Percentiles rank a stretch among this genome's conserved stretches.
phyloP scores from a whole-genome alignment of 352 stramenopile species.

The Pythium folliculosum region DNA sequence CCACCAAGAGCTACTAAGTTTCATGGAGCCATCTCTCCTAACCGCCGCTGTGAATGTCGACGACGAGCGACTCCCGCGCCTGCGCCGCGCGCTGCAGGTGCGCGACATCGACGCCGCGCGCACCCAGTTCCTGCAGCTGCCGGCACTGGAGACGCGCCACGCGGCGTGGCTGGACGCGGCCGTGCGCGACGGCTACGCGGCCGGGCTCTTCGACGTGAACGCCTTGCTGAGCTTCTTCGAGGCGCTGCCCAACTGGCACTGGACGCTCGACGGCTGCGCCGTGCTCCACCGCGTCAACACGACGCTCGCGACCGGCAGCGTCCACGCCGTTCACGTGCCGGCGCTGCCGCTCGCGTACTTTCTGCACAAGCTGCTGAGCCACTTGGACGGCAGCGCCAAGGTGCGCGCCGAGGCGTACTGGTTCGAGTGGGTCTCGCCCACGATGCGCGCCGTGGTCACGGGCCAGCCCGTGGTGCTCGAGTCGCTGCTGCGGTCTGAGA shows the following conservation, averaged over 20 bases:
- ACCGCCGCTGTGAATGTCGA: neutral
- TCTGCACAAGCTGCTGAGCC: conserved; percentile 60
- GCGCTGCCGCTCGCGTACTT: conserved; percentile 70
- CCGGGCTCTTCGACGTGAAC: conserved; percentile 60
- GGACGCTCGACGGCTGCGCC: conserved; percentile 68
- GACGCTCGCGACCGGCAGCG: conserved; percentile 37
- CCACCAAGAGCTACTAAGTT: too few species aligned
- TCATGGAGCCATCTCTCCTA: too few species aligned
- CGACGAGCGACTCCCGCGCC: conserved; percentile 4
- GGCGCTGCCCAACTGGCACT: conserved; percentile 63
- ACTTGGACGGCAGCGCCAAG: conserved; percentile 52
- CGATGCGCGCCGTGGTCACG: conserved; percentile 37
- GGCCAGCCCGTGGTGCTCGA: conserved; percentile 33
- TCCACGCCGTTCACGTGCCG: conserved; percentile 44
- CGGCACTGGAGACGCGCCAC: conserved; percentile 45
- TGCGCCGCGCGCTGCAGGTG: conserved; percentile 40
- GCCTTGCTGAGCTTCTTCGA: conserved; percentile 75
- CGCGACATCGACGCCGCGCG: conserved; percentile 61
- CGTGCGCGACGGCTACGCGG: conserved; percentile 68
- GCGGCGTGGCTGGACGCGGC: conserved; percentile 48
- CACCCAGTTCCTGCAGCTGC: conserved; percentile 56
- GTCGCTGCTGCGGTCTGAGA: conserved; percentile 25
- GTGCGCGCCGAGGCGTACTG: conserved; percentile 27
- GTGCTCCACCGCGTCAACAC: conserved; percentile 62
- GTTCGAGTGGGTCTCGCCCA: conserved; percentile 34